Conservation (phyloP, 2,329 filamentous ascomycete genomes). For the Neurospora sp. region DNA sequence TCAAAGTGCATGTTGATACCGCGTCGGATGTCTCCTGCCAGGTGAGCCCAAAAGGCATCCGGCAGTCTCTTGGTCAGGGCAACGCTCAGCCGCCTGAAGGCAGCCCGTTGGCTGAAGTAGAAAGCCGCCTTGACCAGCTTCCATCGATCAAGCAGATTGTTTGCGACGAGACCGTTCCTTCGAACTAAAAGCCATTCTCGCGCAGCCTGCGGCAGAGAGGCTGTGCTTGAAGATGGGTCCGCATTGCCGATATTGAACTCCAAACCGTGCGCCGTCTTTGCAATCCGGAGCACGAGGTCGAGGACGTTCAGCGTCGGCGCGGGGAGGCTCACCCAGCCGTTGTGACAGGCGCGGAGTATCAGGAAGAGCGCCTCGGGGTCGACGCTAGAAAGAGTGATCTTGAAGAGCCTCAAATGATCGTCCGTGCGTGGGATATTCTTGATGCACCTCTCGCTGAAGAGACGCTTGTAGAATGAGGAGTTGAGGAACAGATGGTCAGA, state of each 20-base stretch:
- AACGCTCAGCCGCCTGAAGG: not conserved
- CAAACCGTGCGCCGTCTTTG: not conserved
- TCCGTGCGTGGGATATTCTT: not conserved
- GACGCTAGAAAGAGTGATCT: not conserved
- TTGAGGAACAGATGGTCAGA: not conserved
- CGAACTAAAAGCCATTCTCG: not conserved
- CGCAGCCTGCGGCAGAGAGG: not conserved
- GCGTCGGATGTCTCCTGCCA: not conserved
- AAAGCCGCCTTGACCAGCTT: not conserved
- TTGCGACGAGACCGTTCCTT: not conserved
- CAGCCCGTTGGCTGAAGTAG: not conserved
- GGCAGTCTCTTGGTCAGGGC: not conserved
- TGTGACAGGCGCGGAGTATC: not conserved
- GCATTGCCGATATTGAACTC: not conserved
- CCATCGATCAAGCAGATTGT: not conserved
- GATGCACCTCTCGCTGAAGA: not conserved
- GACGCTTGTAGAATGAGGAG: not conserved
- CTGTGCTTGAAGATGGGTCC: not conserved
- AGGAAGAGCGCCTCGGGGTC: not conserved
- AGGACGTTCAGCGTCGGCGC: not conserved
- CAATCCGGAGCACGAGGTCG: not conserved
- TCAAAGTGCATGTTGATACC: not conserved
- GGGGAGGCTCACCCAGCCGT: not conserved
- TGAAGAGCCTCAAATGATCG: not conserved
- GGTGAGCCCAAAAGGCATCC: not conserved